Evolutionary conservation across 2,329 filamentous ascomycete genomes (phyloP).

Genomic region (Hypocreales sp.): DNA sequence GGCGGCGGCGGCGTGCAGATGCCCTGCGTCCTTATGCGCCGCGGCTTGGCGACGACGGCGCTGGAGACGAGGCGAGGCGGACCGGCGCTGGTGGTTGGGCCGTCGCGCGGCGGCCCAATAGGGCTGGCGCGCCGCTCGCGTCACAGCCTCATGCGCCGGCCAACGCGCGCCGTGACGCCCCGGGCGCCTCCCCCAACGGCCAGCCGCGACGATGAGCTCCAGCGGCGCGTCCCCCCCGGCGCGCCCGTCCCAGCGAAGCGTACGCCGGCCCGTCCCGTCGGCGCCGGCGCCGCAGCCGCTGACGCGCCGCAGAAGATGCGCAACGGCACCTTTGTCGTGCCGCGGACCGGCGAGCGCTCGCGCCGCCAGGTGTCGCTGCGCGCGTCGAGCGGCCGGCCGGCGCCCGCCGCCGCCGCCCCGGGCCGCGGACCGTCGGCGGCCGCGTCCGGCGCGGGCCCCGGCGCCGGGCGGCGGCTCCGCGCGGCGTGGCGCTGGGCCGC

Average conservation of each 20-base stretch:
- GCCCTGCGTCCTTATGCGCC: no score
- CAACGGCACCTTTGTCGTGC: constrained; percentile 77
- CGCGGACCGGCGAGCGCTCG: constrained; percentile 70
- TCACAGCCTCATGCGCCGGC: no score
- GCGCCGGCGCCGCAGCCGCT: no score
- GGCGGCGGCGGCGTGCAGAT: no score
- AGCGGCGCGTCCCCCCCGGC: constrained; percentile 23
- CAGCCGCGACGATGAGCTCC: constrained; percentile 26
- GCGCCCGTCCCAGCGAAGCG: constrained; percentile 29
- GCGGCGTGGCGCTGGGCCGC: constrained; percentile 42
- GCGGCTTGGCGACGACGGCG: no score
- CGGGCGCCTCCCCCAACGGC: no score
- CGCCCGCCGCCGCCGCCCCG: constrained; percentile 7
- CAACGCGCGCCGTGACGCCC: no score
- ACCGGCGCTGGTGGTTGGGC: no score
- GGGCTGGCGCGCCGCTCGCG: no score
- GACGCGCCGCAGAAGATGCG: constrained; percentile 52
- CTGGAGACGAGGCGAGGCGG: no score
- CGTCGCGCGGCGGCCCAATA: no score
- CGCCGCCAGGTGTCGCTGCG: constrained; percentile 68
- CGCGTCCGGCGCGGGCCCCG: background rate
- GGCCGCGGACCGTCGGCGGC: background rate
- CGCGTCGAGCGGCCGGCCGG: constrained; percentile 23
- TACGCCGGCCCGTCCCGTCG: constrained; percentile 12
- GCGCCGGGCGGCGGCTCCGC: constrained; percentile 16